phyloP scores from a whole-genome alignment of 495 filamentous ascomycete species.

The Podospora conica region DNA sequence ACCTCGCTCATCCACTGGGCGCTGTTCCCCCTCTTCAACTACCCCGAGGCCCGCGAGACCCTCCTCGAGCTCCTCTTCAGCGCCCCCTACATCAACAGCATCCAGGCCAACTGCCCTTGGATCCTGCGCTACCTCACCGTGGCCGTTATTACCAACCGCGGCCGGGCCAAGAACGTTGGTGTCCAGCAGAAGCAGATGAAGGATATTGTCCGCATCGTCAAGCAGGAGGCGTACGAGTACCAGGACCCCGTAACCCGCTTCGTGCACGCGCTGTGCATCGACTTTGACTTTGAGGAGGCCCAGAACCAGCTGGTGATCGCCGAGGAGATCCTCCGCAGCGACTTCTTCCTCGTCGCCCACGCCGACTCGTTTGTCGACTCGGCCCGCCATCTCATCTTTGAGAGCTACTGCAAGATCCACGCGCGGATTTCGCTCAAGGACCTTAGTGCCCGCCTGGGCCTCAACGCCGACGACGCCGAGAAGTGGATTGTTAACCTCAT shows the following conservation, averaged over 20 bases:
- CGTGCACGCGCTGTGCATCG: constrained; percentile 90
- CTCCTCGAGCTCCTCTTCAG: constrained; percentile 96
- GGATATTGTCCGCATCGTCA: constrained; percentile 87
- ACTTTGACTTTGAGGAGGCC: constrained; percentile 98
- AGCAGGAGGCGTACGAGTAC: constrained; percentile 97
- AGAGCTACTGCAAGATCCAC: constrained; percentile 99
- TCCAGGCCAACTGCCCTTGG: constrained; percentile 97
- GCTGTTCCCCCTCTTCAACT: constrained; percentile 98
- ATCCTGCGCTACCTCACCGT: constrained; percentile 90
- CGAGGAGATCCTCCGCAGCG: constrained; percentile 82
- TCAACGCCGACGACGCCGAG: constrained; percentile 91
- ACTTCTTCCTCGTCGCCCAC: constrained; percentile 88
- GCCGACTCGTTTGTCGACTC: constrained; percentile 90
- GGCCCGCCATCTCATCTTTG: constrained; percentile 91
- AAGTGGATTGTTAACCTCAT: constrained; percentile 99
- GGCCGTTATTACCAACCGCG: constrained; percentile 92
- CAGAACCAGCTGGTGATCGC: constrained; percentile 86
- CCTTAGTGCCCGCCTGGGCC: constrained; percentile 78
- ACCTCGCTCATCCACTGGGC: constrained; percentile 98
- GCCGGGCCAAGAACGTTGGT: constrained; percentile 70
- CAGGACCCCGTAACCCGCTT: constrained; percentile 92
- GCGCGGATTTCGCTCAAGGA: constrained; percentile 98
- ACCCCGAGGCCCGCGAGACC: constrained; percentile 81
- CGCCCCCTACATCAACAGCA: constrained; percentile 94
- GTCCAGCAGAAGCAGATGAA: constrained; percentile 97